phyloP scores from a whole-genome alignment of 208 protist species.

The Trypanosoma cruzi region DNA sequence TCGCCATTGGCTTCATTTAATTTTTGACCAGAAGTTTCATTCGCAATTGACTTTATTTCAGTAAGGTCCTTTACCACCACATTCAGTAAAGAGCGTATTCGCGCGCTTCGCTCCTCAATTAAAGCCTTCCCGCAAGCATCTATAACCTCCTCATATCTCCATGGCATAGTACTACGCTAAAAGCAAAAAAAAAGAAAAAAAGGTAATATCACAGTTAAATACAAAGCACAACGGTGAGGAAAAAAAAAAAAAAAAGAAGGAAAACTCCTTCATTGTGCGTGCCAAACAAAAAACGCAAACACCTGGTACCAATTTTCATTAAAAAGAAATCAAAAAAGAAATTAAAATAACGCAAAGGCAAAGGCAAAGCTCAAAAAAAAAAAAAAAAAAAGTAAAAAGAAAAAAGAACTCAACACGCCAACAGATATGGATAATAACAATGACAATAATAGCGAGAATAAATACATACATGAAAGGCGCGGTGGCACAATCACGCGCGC shows the following conservation, averaged over 20 bases:
- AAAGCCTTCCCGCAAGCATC: slow-evolving; percentile 40
- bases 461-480: too few relatives aligned
- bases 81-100: slow-evolving; percentile 16
- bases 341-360: too few relatives aligned
- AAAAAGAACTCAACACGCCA: too few relatives aligned
- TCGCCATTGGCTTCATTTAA: slow-evolving; percentile 1
- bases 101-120: slow-evolving; percentile 51
- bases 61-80: slow-evolving; percentile 11
- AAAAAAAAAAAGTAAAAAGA: too few relatives aligned
- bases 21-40: neutral
- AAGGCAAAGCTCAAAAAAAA: too few relatives aligned
- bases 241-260: slow-evolving; percentile 17
- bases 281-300: too few relatives aligned
- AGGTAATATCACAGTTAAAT: slow-evolving; percentile 9
- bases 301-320: too few relatives aligned
- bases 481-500: too few relatives aligned
- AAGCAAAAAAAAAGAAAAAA: slow-evolving; percentile 27
- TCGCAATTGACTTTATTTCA: slow-evolving; percentile 6
- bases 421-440: too few relatives aligned
- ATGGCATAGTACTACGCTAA: neutral
- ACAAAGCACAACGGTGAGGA: slow-evolving; percentile 23
- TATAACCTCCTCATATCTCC: slow-evolving; percentile 35
- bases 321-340: too few relatives aligned
- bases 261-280: too few relatives aligned
- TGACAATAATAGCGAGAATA: too few relatives aligned